A percentile compares a stretch with the other conserved stretches of the same genome.
Conservation (phyloP, 495 filamentous ascomycete genomes). For the Aspergillus egyptiacus region DNA sequence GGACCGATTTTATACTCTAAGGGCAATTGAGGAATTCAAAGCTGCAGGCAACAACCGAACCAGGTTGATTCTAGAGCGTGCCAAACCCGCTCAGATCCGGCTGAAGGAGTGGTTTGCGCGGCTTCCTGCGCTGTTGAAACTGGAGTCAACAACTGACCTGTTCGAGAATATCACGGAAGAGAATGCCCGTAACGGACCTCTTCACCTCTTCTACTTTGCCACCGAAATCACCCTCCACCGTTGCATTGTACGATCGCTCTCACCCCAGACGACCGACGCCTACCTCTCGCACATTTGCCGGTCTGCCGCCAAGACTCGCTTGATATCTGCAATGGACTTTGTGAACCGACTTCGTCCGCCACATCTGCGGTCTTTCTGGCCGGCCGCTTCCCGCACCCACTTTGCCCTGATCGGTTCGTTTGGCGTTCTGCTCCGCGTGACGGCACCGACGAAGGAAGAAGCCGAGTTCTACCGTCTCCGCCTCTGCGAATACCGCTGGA, state of each 20-base stretch:
- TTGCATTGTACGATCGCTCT: conserved; percentile 51
- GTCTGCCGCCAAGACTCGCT: conserved; percentile 60
- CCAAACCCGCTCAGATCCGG: conserved; percentile 55
- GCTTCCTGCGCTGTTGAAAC: conserved; percentile 47
- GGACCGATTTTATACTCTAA: conserved; percentile 55
- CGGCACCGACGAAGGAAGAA: conserved; percentile 79
- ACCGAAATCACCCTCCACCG: conserved; percentile 58
- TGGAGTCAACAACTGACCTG: conserved; percentile 45
- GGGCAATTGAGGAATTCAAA: conserved; percentile 48
- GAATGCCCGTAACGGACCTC: conserved; percentile 43
- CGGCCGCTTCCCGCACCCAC: conserved; percentile 46
- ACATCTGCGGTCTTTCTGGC: conserved; percentile 53
- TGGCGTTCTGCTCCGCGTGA: conserved; percentile 72
- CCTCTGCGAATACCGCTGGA: conserved; percentile 90
- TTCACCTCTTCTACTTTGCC: conserved; percentile 58
- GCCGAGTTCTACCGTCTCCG: conserved; percentile 90
- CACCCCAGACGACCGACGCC: conserved; percentile 37
- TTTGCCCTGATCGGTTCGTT: conserved; percentile 53
- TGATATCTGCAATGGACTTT: conserved; percentile 55
- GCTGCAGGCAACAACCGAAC: conserved; percentile 45
- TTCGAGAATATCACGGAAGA: conserved; percentile 38
- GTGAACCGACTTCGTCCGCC: conserved; percentile 50
- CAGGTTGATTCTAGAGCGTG: conserved; percentile 51
- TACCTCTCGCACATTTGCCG: conserved; percentile 89
- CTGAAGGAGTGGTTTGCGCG: conserved; percentile 55